Conservation (phyloP, 257 asterid genomes). For the Eustoma russellianum region DNA sequence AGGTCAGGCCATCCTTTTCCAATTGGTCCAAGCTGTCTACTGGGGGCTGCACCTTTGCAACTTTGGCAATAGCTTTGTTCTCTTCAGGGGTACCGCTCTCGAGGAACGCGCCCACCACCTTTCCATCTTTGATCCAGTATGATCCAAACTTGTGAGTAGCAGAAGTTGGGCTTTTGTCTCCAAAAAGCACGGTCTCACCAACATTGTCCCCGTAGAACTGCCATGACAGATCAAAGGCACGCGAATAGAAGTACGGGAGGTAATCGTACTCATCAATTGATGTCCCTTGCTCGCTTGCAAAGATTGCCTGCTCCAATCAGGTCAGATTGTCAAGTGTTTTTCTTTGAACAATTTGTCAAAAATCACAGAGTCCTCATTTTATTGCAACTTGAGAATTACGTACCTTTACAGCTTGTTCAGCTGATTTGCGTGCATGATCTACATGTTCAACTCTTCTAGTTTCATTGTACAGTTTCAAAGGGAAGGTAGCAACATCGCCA, state of each 20-base stretch:
- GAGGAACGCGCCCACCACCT: constrained; percentile 70
- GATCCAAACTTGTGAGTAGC: constrained; percentile 74
- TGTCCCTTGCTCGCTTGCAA: constrained; percentile 52
- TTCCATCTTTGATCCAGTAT: constrained; percentile 84
- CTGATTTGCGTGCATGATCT: constrained; percentile 93
- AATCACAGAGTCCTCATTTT: background rate
- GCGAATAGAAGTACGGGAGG: constrained; percentile 86
- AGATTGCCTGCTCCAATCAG: constrained; percentile 53
- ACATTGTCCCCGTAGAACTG: constrained; percentile 87
- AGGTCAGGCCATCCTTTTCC: constrained; percentile 57
- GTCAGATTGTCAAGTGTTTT: constrained; percentile 1
- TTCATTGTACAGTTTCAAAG: constrained; percentile 73
- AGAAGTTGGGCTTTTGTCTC: constrained; percentile 61
- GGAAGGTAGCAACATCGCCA: constrained; percentile 95
- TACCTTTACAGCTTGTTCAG: constrained; percentile 98
- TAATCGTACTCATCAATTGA: constrained; percentile 69
- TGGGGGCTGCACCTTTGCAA: constrained; percentile 68
- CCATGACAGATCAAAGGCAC: constrained; percentile 83
- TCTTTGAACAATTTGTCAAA: background rate
- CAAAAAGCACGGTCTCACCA: constrained; percentile 68
- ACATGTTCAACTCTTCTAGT: constrained; percentile 86
- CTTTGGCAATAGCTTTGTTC: constrained; percentile 74
- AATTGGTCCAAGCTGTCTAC: constrained; percentile 49
- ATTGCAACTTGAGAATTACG: background rate
- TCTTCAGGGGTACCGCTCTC: constrained; percentile 88